phyloP scores from a whole-genome alignment of 257 asterid species.

The Pogostemon cablin region DNA sequence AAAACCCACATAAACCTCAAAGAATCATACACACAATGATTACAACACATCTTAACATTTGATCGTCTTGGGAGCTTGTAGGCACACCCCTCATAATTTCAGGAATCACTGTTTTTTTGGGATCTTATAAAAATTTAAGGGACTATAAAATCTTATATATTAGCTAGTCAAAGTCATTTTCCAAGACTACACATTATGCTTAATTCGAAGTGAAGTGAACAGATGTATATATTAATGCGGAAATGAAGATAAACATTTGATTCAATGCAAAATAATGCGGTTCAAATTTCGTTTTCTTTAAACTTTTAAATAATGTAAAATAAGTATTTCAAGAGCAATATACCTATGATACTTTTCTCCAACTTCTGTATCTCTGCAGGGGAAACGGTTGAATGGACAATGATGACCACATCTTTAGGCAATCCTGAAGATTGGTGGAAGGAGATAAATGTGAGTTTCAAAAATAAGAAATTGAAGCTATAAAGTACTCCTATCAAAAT shows the following conservation, averaged over 20 bases:
- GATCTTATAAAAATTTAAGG: constrained; percentile 5
- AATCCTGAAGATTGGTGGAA: constrained; percentile 50
- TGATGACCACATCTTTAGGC: constrained; percentile 62
- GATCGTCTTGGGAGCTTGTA: neutral
- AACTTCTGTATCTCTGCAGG: constrained; percentile 64
- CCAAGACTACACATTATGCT: neutral
- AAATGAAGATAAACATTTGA: neutral
- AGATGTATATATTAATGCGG: neutral
- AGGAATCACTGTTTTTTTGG: neutral
- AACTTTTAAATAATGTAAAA: constrained; percentile 2
- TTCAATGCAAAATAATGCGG: neutral
- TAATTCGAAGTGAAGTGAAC: too few relatives aligned
- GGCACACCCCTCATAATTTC: neutral
- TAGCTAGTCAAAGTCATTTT: neutral
- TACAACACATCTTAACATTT: neutral
- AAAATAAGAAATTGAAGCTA: constrained; percentile 27
- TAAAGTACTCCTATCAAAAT: constrained; percentile 31
- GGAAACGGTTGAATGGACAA: constrained; percentile 71
- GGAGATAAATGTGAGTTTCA: constrained; percentile 29
- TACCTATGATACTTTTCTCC: constrained; percentile 73
- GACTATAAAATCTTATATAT: neutral
- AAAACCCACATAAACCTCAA: too few relatives aligned
- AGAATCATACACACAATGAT: neutral
- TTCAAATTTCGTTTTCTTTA: neutral
- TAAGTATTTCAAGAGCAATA: constrained; percentile 29